Percentiles rank a stretch among this genome's conserved stretches.
Conservation (phyloP, 2,329 filamentous ascomycete species). For the Beauveria sp. region DNA sequence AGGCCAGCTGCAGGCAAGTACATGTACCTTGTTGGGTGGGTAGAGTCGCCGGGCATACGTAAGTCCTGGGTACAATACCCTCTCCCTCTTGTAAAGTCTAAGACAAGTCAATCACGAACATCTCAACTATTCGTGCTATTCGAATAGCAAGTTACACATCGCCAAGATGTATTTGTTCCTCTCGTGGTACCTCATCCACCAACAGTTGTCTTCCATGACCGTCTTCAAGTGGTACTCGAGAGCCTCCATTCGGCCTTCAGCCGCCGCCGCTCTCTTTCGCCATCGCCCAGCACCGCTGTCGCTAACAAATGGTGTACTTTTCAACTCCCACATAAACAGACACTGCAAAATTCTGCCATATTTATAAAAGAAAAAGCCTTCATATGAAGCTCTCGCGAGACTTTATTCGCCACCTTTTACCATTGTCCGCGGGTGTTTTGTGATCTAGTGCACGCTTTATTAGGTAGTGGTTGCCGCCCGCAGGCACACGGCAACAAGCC, state of each 20-base stretch:
- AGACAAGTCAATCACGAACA: neutral
- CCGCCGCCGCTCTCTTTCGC: neutral
- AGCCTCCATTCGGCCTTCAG: neutral
- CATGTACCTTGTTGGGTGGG: neutral
- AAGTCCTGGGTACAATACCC: constrained; percentile 5
- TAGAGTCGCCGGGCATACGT: neutral
- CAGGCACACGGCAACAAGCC: neutral
- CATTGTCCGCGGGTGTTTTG: neutral
- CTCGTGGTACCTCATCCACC: neutral
- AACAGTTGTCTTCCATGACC: neutral
- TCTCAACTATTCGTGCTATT: neutral
- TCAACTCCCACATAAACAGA: neutral
- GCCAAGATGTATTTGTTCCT: neutral
- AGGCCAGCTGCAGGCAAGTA: neutral
- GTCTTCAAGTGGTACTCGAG: neutral
- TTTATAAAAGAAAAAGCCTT: neutral
- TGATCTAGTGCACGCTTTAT: neutral
- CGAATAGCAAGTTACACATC: neutral
- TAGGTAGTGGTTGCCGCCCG: neutral
- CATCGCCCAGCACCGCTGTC: no score
- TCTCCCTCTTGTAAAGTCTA: neutral
- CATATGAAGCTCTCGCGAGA: neutral
- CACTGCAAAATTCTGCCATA: neutral
- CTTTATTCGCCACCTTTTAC: neutral
- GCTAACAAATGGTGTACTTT: neutral